phyloP scores from a whole-genome alignment of 2,329 filamentous ascomycete species.

The Lizonia empirigonia region DNA sequence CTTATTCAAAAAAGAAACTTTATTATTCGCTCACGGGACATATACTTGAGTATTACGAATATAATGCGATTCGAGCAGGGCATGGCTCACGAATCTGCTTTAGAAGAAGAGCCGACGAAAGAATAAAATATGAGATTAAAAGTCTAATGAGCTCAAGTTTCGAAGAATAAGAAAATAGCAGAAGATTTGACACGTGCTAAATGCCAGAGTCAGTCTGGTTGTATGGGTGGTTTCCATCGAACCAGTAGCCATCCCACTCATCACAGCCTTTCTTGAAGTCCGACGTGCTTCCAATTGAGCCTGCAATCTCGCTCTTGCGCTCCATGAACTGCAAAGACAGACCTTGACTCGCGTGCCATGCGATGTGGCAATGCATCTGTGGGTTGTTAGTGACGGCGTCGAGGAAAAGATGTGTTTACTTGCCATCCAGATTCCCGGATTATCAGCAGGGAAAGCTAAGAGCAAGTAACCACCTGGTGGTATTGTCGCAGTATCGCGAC shows the following conservation, averaged over 20 bases:
- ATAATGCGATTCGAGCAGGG: no score
- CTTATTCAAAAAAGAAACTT: no score
- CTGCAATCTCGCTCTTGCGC: slow-evolving; percentile 33
- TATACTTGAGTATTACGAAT: no score
- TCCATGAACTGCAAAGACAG: slow-evolving; percentile 62
- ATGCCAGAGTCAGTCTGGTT: slow-evolving; percentile 43
- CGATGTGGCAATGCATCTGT: slow-evolving; percentile 44
- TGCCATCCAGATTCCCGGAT: slow-evolving; percentile 54
- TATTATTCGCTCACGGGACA: no score
- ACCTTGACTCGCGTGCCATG: slow-evolving; percentile 45
- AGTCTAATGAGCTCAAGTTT: background rate
- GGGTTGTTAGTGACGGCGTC: background rate
- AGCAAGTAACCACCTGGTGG: slow-evolving; percentile 53
- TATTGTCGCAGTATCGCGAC: slow-evolving; percentile 48
- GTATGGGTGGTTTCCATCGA: slow-evolving; percentile 37
- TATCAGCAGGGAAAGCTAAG: slow-evolving; percentile 59
- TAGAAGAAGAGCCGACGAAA: no score
- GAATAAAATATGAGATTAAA: no score
- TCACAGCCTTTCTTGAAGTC: slow-evolving; percentile 35
- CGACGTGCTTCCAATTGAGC: slow-evolving; percentile 26
- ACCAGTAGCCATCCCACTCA: slow-evolving; percentile 44
- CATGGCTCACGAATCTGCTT: background rate
- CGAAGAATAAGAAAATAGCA: background rate
- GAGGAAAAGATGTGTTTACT: background rate
- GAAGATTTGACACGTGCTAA: slow-evolving; percentile 4